Evolutionary conservation across 2,329 filamentous ascomycete species (phyloP).

Genomic region (Fusarium sterilihyphosum): DNA sequence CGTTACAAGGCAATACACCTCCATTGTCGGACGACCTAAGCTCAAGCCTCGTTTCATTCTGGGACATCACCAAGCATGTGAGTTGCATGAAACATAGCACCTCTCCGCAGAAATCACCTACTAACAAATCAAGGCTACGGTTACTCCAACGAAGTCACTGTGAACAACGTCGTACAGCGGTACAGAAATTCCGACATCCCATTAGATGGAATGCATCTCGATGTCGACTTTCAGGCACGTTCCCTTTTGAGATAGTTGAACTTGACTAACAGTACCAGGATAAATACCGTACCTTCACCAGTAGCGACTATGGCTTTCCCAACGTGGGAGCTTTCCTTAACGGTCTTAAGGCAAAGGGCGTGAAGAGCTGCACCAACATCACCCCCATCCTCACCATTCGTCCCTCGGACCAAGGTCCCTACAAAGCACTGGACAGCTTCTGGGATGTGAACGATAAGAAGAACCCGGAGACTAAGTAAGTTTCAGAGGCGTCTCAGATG

Average conservation of each 20-base stretch:
- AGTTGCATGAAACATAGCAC: rapidly evolving
- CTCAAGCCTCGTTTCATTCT: constrained; percentile 2
- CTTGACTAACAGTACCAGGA: not conserved
- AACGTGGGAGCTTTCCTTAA: not conserved
- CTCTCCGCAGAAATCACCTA: rapidly evolving
- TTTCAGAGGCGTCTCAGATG: rapidly evolving
- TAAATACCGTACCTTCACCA: not conserved
- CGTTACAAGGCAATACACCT: not conserved
- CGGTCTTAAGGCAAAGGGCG: not conserved
- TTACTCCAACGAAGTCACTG: not conserved
- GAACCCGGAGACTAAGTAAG: not conserved
- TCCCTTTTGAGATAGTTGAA: rapidly evolving
- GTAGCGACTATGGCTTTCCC: not conserved
- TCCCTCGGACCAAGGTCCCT: not conserved
- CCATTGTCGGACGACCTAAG: not conserved
- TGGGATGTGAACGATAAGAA: not conserved
- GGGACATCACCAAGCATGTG: not conserved
- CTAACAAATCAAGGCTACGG: not conserved
- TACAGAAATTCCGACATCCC: not conserved
- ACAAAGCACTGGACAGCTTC: not conserved
- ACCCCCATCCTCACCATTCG: not conserved
- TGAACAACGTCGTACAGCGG: not conserved
- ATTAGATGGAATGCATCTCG: not conserved
- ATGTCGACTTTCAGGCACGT: not conserved
- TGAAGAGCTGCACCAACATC: not conserved